A percentile compares a stretch with the other conserved stretches of the same genome.
Conservation (phyloP, 805 yeast species). For the Metschnikowia shivogae region DNA sequence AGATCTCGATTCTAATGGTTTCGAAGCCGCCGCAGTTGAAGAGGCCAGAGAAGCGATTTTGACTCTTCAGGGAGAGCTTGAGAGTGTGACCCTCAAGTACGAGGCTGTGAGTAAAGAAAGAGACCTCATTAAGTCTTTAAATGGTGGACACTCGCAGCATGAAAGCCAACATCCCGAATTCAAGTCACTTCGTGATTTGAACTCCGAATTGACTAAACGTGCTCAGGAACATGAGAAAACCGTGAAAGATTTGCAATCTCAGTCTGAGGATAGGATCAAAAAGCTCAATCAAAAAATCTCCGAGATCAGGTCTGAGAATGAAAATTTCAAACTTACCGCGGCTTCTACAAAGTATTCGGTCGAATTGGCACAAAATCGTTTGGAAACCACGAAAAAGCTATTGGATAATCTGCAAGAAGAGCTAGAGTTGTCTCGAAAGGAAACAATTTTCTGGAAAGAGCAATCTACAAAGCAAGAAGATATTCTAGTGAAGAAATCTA, state of each 20-base stretch:
- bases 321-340: slow-evolving; percentile 45
- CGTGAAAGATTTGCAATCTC: slow-evolving; percentile 30
- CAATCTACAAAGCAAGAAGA: slow-evolving; percentile 40
- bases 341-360: slow-evolving; percentile 54
- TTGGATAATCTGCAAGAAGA: slow-evolving; percentile 29
- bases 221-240: slow-evolving; percentile 37
- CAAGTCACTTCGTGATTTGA: slow-evolving; percentile 23
- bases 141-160: neutral
- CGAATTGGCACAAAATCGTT: slow-evolving; percentile 52
- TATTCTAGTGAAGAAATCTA: slow-evolving; percentile 29
- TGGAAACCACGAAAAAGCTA: slow-evolving; percentile 34
- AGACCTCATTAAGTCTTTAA: slow-evolving; percentile 51
- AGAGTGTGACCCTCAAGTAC: slow-evolving; percentile 47
- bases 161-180: slow-evolving; percentile 16
- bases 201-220: slow-evolving; percentile 30
- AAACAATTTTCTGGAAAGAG: slow-evolving; percentile 36
- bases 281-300: slow-evolving; percentile 40
- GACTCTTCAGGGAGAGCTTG: slow-evolving; percentile 56
- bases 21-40: slow-evolving; percentile 47
- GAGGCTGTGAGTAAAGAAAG: slow-evolving; percentile 60
- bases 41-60: slow-evolving; percentile 70
- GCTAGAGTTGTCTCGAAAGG: slow-evolving; percentile 25
- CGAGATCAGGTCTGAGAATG: slow-evolving; percentile 24
- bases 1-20: slow-evolving; percentile 42
- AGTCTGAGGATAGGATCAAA: slow-evolving; percentile 41